Base-by-base conservation (phyloP, 1,284 basidiomycete genomes). In the Moesziomyces parantarcticus region DNA sequence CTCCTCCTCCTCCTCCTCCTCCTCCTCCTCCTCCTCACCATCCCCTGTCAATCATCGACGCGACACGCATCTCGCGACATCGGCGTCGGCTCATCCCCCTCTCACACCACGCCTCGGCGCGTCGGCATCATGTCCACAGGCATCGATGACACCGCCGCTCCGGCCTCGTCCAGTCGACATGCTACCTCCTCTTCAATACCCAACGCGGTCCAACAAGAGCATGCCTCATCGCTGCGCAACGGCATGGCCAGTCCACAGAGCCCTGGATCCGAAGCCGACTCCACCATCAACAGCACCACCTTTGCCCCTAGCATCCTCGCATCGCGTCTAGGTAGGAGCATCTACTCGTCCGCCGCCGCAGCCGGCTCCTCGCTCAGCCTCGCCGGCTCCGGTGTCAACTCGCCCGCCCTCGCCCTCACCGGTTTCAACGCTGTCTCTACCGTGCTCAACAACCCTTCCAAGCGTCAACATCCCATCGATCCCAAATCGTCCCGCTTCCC, bases 371-470 rank as follows among this genome's bases (percentile, higher is more conserved):
- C 65, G 1, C 46, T 67, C 40, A 73, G 70, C 51, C 40, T 73
- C 4, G 42, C 65, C 3, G 70, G 54, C 29, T 65, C 65, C 6
- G 70, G 70, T 25, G 60, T 55, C 58, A 65, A 60, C 34, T 68
- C 70, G 5, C 70, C 70, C 18, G 42, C 46, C 4, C 25, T 73
- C 39, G 42, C 70, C 18, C 47, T 75, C 36, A 62, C 73, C 9
- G 77, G 76, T 47, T 75, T 79, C 70, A 74, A 81, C 29, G 77
- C 77, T 5, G 62, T 80, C 22, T 81, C 79, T 9, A 78, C 81
- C 14, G 77, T 82, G 39, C 61, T 83, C 41, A 83, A 83, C 70
- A 78, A 83, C 25, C 82, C 82, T 6, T 72, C 72, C 25, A 76
- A 73, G 50, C 63, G 70, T 7, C 69, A 70, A 43, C 70, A 73